Evolutionary conservation across 495 filamentous ascomycete genomes (phyloP), one percentile per base, ranked within the genome.

Genomic region (Hyaloscypha finlandica): DNA sequence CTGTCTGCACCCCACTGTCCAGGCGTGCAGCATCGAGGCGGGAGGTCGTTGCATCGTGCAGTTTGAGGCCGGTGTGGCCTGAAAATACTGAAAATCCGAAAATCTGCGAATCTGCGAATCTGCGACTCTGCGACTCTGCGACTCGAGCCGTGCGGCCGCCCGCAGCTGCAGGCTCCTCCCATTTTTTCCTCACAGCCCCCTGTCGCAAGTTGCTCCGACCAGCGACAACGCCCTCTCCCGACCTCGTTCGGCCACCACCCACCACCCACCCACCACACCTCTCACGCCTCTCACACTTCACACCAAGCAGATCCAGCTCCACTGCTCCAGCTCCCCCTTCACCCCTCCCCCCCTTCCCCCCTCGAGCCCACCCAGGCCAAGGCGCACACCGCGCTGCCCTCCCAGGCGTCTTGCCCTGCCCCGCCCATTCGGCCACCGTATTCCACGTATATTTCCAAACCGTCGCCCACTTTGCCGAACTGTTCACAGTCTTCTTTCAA

Each of bases 391-490:
- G 25, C 39, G 22, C 32, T 55, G 8, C 29, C n/a, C 35, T n/a
- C 53, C 5, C 37, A 61, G 20, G 19, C 12, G 2, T 33, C 60
- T 30, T 19, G 9, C 55, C 33, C 30, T 42, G 33, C 48, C 32
- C 39, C 20, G 3, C 61, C 37, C 39, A 48, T 31, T 51, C 59
- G 70, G 70, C 64, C 64, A 62, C 67, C 67, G 70, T 72, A 72
- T 31, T 67, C 63, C 9, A 63, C 63, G 31, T 67, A 72, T 69
- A 72, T 67, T 14, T 63, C 20, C 22, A 6, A 52, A 42, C 25
- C 64, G 59, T 32, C 70, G 57, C 70, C 70, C 70, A 72, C 67
- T 69, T 69, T 64, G 54, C 32, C 30, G 22, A 29, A 29, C 35
- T 42, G 58, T 61, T 72, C 61, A 59, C 55, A 67, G 60, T 65